Conservation (phyloP, 192 early-diverging fungal genomes). For the Phycomyces nitens region DNA sequence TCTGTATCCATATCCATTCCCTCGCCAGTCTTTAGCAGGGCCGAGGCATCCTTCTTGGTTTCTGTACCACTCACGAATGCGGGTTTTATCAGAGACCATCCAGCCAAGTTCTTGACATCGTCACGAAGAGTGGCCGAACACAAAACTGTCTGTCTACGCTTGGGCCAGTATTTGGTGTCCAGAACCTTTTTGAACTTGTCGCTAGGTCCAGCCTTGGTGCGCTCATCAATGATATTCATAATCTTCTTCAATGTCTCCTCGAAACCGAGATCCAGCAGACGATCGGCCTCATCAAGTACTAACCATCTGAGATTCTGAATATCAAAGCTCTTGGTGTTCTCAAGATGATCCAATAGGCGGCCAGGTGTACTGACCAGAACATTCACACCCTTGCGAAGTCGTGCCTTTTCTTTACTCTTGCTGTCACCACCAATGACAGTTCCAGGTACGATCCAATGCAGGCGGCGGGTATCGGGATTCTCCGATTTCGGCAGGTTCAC, state of each 20-base stretch:
- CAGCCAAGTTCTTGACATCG: slow-evolving; percentile 79
- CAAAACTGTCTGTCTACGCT: slow-evolving; percentile 66
- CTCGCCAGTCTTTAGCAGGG: not conserved
- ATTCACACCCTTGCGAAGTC: slow-evolving; percentile 82
- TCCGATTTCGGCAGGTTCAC: slow-evolving; percentile 53
- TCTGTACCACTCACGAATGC: slow-evolving; percentile 70
- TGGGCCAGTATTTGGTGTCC: slow-evolving; percentile 49
- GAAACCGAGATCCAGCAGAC: slow-evolving; percentile 92
- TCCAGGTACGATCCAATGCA: slow-evolving; percentile 82
- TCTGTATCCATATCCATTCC: slow-evolving; percentile 30
- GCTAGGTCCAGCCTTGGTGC: slow-evolving; percentile 28
- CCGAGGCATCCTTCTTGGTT: not conserved
- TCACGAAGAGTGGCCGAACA: slow-evolving; percentile 93
- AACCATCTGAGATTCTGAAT: slow-evolving; percentile 88
- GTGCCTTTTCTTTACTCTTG: slow-evolving; percentile 76
- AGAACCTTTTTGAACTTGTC: slow-evolving; percentile 36
- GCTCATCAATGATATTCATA: slow-evolving; percentile 58
- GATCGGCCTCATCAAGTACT: slow-evolving; percentile 97
- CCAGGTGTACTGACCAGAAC: slow-evolving; percentile 94
- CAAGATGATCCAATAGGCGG: slow-evolving; percentile 84
- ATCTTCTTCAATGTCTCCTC: slow-evolving; percentile 73
- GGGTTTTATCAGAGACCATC: slow-evolving; percentile 73
- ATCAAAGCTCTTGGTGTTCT: slow-evolving; percentile 81
- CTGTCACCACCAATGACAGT: slow-evolving; percentile 81
- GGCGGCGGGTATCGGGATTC: slow-evolving; percentile 36